A percentile compares a stretch with the other conserved stretches of the same genome.
phyloP scores from a whole-genome alignment of 2,329 filamentous ascomycete species.

The Monosporascus sp. region DNA sequence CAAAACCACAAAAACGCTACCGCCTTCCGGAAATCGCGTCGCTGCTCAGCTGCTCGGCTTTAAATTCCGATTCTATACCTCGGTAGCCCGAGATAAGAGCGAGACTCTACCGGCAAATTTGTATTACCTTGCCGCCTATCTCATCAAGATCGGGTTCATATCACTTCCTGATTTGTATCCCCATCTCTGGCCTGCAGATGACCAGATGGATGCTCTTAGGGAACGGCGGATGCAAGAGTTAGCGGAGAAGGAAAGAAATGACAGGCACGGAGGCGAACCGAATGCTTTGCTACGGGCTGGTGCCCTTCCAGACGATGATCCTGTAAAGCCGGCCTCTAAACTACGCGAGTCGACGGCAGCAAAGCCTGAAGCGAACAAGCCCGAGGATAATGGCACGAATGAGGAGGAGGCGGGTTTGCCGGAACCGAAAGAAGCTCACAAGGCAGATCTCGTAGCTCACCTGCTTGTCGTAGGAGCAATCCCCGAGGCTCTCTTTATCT shows the following conservation, averaged over 20 bases:
- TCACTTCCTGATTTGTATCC: slow-evolving; percentile 87
- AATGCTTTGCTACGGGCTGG: slow-evolving; percentile 88
- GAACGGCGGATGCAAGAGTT: slow-evolving; percentile 68
- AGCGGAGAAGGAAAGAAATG: slow-evolving; percentile 68
- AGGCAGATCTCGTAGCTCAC: slow-evolving; percentile 76
- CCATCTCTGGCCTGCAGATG: slow-evolving; percentile 81
- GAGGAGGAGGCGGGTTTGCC: slow-evolving; percentile 49
- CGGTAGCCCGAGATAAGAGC: slow-evolving; percentile 63
- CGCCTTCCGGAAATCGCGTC: slow-evolving; percentile 80
- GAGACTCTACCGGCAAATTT: slow-evolving; percentile 87
- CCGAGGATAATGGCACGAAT: slow-evolving; percentile 38
- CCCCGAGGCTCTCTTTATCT: slow-evolving; percentile 86
- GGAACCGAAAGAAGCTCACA: slow-evolving; percentile 74
- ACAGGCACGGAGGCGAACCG: slow-evolving; percentile 62
- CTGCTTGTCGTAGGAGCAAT: slow-evolving; percentile 87
- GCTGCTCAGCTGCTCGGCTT: slow-evolving; percentile 94
- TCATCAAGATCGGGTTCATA: slow-evolving; percentile 97
- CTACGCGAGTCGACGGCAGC: slow-evolving; percentile 46
- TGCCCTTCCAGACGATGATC: slow-evolving; percentile 84
- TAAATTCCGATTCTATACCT: slow-evolving; percentile 93
- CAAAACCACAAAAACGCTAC: slow-evolving; percentile 70
- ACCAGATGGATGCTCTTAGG: slow-evolving; percentile 71
- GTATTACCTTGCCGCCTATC: slow-evolving; percentile 81
- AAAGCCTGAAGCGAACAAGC: slow-evolving; percentile 48
- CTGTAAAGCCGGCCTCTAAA: slow-evolving; percentile 43